Evolutionary conservation across 106 monocot genomes (phyloP).

Genomic region (Dendrobium officinale): DNA sequence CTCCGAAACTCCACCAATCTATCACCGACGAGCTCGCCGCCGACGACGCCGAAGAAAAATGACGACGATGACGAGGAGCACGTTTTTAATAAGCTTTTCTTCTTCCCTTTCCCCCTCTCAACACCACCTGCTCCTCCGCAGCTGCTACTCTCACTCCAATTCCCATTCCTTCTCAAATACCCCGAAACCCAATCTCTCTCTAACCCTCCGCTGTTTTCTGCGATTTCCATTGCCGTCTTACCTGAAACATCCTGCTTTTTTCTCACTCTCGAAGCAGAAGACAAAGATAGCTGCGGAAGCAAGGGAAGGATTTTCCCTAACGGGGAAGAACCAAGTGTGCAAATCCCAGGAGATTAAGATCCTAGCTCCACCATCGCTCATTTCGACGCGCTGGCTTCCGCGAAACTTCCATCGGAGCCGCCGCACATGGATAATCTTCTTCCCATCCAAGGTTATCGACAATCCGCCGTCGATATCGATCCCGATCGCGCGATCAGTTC

Average conservation of each 20-base stretch:
- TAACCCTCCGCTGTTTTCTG: constrained; percentile 1
- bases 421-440: constrained; percentile 46
- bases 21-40: constrained; percentile 58
- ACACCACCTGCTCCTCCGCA: neutral
- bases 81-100: constrained; percentile 30
- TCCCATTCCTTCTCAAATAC: constrained; percentile 17
- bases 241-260: constrained; percentile 14
- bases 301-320: neutral
- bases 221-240: constrained; percentile 17
- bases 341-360: constrained; percentile 84
- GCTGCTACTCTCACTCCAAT: constrained; percentile 44
- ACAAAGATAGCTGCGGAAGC: constrained; percentile 29
- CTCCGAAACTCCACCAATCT: constrained; percentile 83
- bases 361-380: constrained; percentile 14
- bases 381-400: constrained; percentile 64
- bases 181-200: constrained; percentile 1
- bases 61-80: constrained; percentile 45
- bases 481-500: constrained; percentile 39
- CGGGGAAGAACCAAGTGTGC: constrained; percentile 66
- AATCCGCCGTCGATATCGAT: constrained; percentile 42
- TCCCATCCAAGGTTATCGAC: constrained; percentile 48
- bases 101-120: constrained; percentile 16
- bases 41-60: constrained; percentile 44
- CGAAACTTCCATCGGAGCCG: constrained; percentile 78
- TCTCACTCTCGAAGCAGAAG: constrained; percentile 44